These are phyloP conservation scores for Colletotrichum zoysiae DNA, from an alignment of 2,329 filamentous ascomycete genomes.

Conservation along the genomic window DNA sequence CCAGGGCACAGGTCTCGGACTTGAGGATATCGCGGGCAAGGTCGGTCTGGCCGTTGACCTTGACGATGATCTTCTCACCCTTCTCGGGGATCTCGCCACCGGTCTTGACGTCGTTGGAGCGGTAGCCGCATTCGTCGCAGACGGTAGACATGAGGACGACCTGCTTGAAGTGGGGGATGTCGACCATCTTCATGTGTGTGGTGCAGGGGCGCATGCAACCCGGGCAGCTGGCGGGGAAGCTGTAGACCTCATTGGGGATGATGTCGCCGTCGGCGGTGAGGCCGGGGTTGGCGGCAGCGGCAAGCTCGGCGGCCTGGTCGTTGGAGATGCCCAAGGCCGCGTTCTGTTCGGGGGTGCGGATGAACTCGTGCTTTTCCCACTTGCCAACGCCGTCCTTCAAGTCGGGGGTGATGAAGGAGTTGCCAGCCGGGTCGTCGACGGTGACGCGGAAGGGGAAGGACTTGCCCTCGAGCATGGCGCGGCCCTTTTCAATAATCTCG, in stretches of 20 bases:
- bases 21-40: conserved; percentile 95
- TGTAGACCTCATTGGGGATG: conserved; percentile 91
- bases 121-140: conserved; percentile 92
- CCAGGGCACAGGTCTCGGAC: conserved; percentile 89
- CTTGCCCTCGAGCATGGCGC: conserved; percentile 81
- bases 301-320: conserved; percentile 67
- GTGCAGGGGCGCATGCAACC: conserved; percentile 88
- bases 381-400: conserved; percentile 85
- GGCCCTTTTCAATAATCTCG: conserved; percentile 79
- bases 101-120: conserved; percentile 97
- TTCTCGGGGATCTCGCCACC: conserved; percentile 90
- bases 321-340: conserved; percentile 82
- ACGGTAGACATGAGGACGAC: conserved; percentile 96
- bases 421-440: conserved; percentile 92
- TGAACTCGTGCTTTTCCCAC: conserved; percentile 88
- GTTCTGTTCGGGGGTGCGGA: conserved; percentile 88
- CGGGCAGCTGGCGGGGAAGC: conserved; percentile 91
- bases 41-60: conserved; percentile 75
- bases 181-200: conserved; percentile 99
- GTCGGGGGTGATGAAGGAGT: conserved; percentile 95
- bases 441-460: conserved; percentile 89
- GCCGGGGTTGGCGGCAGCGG: conserved; percentile 61
- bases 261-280: conserved; percentile 78
- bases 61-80: conserved; percentile 85
- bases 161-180: conserved; percentile 98